phyloP scores from a whole-genome alignment of 108 stramenopile genomes.

The Skeletonema potamos region DNA sequence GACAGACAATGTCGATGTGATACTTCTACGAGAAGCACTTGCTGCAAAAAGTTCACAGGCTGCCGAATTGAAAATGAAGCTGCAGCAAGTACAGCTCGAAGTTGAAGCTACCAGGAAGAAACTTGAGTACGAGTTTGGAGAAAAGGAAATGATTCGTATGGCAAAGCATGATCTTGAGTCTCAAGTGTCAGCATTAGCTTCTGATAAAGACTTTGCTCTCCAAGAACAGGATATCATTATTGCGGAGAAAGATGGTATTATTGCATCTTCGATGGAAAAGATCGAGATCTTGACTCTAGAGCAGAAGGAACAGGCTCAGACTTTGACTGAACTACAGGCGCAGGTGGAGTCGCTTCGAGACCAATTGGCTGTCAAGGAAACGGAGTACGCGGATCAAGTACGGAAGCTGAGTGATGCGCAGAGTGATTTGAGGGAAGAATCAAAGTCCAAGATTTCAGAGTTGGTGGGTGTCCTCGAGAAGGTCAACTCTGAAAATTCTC shows the following conservation, averaged over 20 bases:
- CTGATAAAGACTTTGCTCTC: conserved; percentile 44
- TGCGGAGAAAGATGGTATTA: conserved; percentile 35
- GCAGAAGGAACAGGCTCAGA: conserved; percentile 14
- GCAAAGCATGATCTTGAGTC: conserved; percentile 46
- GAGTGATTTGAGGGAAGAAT: neutral
- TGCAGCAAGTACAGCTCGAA: conserved; percentile 11
- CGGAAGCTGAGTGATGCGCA: neutral
- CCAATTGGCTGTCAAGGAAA: conserved; percentile 15
- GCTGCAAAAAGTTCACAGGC: conserved; percentile 47
- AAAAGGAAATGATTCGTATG: conserved; percentile 44
- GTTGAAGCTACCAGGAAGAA: conserved; percentile 2
- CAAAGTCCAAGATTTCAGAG: neutral
- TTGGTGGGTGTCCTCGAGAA: neutral
- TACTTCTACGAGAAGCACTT: conserved; percentile 37
- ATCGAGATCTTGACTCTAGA: conserved; percentile 24
- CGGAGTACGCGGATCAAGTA: neutral
- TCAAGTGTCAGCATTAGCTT: conserved; percentile 36
- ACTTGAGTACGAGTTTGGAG: conserved; percentile 27
- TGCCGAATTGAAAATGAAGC: conserved; percentile 25
- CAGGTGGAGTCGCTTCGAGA: conserved; percentile 22
- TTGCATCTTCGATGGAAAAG: conserved; percentile 27
- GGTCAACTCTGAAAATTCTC: neutral
- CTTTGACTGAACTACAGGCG: conserved; percentile 16
- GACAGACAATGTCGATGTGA: conserved; percentile 28
- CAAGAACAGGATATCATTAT: conserved; percentile 37